These are phyloP conservation scores for Pseudophaeomoniella oleicola DNA, from an alignment of 2,329 filamentous ascomycete genomes.

Conservation along the genomic window DNA sequence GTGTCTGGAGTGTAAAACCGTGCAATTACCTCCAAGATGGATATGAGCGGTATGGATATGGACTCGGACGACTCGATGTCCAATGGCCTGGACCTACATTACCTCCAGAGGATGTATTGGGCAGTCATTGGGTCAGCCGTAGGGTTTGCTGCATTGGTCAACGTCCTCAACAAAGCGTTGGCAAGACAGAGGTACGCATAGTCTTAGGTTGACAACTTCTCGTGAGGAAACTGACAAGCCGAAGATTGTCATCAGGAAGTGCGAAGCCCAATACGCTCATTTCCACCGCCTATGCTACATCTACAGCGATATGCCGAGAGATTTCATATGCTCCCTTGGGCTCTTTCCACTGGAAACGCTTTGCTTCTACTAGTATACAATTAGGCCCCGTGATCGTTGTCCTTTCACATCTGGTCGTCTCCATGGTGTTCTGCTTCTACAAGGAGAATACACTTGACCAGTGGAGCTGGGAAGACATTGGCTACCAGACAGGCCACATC, in stretches of 20 bases:
- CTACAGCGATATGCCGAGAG: conserved; percentile 40
- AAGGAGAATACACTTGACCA: conserved; percentile 34
- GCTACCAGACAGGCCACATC: conserved; percentile 40
- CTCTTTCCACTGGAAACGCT: conserved; percentile 19
- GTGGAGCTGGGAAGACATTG: conserved; percentile 40
- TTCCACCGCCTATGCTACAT: conserved; percentile 33
- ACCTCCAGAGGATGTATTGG: conserved; percentile 40
- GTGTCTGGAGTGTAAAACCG: too few species aligned
- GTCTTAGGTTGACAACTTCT: neutral
- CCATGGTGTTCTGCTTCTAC: conserved; percentile 42
- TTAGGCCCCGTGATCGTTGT: conserved; percentile 21
- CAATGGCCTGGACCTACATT: conserved; percentile 3
- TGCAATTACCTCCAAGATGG: conserved; percentile 4
- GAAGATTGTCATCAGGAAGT: conserved; percentile 32
- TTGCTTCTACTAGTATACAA: conserved; percentile 16
- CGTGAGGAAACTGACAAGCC: neutral
- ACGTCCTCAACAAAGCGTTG: conserved; percentile 31
- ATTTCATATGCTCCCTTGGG: conserved; percentile 30
- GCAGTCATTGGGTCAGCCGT: conserved; percentile 28
- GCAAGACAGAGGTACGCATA: conserved; percentile 32
- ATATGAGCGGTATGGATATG: conserved; percentile 11
- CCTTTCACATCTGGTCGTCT: conserved; percentile 30
- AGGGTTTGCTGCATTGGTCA: conserved; percentile 19
- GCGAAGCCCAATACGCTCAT: conserved; percentile 39
- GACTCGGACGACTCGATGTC: neutral